Evolutionary conservation across 495 filamentous ascomycete species (phyloP).

Genomic region (Penicillium diatomitis): DNA sequence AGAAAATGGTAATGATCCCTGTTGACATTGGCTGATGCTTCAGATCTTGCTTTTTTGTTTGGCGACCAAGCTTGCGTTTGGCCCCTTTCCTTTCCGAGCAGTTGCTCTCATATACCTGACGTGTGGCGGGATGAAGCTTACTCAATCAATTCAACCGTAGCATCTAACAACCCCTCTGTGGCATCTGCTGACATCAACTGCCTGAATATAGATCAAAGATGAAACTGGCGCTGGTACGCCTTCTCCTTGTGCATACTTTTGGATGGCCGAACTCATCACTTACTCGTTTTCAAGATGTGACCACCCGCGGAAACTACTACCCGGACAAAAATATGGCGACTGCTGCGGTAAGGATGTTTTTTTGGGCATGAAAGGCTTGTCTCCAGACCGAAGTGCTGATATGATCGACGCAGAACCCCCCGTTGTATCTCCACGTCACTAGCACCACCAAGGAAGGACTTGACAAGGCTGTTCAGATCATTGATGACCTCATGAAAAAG

Average conservation of each 20-base stretch:
- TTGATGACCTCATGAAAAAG: constrained; percentile 92
- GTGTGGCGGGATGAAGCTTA: constrained; percentile 70
- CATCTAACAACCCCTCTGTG: constrained; percentile 68
- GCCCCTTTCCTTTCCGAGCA: constrained; percentile 27
- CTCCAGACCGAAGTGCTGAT: neutral
- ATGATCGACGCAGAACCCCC: constrained; percentile 58
- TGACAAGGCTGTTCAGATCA: constrained; percentile 73
- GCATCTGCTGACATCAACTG: constrained; percentile 93
- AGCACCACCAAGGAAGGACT: constrained; percentile 88
- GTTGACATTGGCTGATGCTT: constrained; percentile 69
- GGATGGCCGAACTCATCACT: constrained; percentile 52
- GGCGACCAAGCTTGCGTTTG: constrained; percentile 19
- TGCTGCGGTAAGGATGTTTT: constrained; percentile 57
- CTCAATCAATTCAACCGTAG: constrained; percentile 55
- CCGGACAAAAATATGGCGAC: constrained; percentile 97
- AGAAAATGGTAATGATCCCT: constrained; percentile 97
- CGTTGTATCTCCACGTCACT: constrained; percentile 89
- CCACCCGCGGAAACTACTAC: constrained; percentile 90
- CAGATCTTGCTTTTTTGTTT: constrained; percentile 36
- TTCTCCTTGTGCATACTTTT: constrained; percentile 36
- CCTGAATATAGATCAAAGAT: constrained; percentile 98
- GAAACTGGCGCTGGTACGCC: constrained; percentile 99
- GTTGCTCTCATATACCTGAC: constrained; percentile 37
- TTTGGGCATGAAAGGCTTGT: neutral
- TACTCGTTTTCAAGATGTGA: constrained; percentile 82